Evolutionary conservation across 2,329 filamentous ascomycete species (phyloP).

Genomic region (Xylaria multiplex): DNA sequence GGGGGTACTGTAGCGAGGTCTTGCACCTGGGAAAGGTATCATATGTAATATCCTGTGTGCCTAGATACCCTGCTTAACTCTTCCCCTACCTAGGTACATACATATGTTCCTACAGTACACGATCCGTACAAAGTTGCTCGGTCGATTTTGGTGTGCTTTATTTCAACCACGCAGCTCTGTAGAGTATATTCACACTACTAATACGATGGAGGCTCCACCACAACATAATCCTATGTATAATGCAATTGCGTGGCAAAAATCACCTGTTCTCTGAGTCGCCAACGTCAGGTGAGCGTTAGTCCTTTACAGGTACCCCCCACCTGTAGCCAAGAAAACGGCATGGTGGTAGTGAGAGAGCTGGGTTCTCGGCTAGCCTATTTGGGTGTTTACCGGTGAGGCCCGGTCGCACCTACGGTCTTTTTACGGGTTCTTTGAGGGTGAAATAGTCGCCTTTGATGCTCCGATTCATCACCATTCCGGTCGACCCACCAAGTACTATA

Average conservation of each 20-base stretch:
- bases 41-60: too few relatives aligned
- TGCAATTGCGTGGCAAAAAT: background rate
- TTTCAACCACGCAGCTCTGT: too few relatives aligned
- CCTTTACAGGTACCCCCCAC: slow-evolving; percentile 27
- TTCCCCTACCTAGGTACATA: too few relatives aligned
- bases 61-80: too few relatives aligned
- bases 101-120: too few relatives aligned
- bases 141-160: too few relatives aligned
- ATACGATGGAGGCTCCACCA: too few relatives aligned
- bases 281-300: slow-evolving; percentile 30
- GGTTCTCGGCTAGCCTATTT: slow-evolving; percentile 30
- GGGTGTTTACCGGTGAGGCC: slow-evolving; percentile 27
- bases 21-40: too few relatives aligned
- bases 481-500: slow-evolving; percentile 31
- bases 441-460: slow-evolving; percentile 31
- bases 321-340: slow-evolving; percentile 24
- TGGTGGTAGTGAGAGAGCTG: slow-evolving; percentile 18
- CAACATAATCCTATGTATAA: background rate
- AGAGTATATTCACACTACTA: too few relatives aligned
- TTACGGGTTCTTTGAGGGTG: slow-evolving; percentile 29
- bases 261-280: background rate
- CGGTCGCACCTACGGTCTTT: slow-evolving; percentile 30
- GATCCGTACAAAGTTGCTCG: too few relatives aligned
- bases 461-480: slow-evolving; percentile 32
- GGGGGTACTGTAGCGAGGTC: too few relatives aligned